Evolutionary conservation across 2,329 filamentous ascomycete species (phyloP).

Genomic region (Penicillium sp.): DNA sequence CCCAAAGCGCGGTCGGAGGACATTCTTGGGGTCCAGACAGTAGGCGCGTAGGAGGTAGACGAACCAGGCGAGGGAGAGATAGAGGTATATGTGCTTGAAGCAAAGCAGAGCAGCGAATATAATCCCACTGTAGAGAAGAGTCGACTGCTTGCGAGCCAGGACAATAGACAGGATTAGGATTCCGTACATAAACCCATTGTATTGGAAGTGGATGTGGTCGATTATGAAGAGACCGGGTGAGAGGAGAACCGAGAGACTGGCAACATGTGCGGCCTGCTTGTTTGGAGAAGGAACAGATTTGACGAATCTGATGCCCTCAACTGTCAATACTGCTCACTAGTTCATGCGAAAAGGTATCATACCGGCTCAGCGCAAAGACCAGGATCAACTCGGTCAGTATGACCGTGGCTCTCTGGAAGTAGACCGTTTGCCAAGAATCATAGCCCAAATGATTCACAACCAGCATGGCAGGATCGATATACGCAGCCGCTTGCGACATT

Average conservation of each 20-base stretch:
- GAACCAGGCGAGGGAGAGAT: constrained; percentile 92
- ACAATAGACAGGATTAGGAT: constrained; percentile 82
- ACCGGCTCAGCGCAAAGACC: constrained; percentile 75
- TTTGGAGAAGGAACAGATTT: constrained; percentile 61
- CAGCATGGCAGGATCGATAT: constrained; percentile 77
- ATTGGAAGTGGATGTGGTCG: constrained; percentile 98
- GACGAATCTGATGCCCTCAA: constrained; percentile 58
- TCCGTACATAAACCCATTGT: constrained; percentile 96
- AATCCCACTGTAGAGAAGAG: constrained; percentile 71
- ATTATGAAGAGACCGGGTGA: constrained; percentile 94
- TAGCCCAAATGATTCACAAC: constrained; percentile 75
- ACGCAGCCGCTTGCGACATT: constrained; percentile 72
- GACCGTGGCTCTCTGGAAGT: constrained; percentile 88
- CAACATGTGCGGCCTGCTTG: constrained; percentile 76
- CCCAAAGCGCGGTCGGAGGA: constrained; percentile 68
- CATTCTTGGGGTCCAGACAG: constrained; percentile 72
- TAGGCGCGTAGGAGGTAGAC: constrained; percentile 86
- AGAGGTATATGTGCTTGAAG: constrained; percentile 97
- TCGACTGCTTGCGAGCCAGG: constrained; percentile 68
- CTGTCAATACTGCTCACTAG: neutral
- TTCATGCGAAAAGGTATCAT: constrained; percentile 23
- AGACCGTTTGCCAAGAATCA: constrained; percentile 88
- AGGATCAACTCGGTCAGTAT: constrained; percentile 79
- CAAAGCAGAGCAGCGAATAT: constrained; percentile 81
- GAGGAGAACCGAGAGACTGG: constrained; percentile 80